Evolutionary conservation across 805 yeast species (phyloP), one percentile per base, ranked within the genome.

Genomic region (Wickerhamomyces bisporus): DNA sequence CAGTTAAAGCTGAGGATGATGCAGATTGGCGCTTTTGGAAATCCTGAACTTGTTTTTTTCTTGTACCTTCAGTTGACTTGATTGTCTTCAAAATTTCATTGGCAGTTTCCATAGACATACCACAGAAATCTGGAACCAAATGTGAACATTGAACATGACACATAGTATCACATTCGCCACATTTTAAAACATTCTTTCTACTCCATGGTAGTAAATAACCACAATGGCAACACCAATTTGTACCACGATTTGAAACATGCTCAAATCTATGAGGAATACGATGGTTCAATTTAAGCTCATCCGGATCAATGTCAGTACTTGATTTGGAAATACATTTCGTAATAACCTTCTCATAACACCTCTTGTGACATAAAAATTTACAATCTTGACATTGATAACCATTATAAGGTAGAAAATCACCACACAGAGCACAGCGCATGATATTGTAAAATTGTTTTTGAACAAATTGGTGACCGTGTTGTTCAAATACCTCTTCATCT

Each of bases 181-280:
- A 91, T 60, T 87, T 93, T 36, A 96, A 74, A 10, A 89, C 94
- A 51, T 86, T 88, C 61, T 87, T 88, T 54, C 82, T 78, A 37
- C 98, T 96, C 83, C 96, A 82, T 14, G 98, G 98, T 45, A 93
- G 70, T 36, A 93, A 80, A 57, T 87, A 87, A 44, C 99, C 99
- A 73, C 99, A 93, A 60, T 93, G 99, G 52, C 98, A 93, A 65
- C 99, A 93, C 99, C 99, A 93, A 57, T 91, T 89, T 3, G 99
- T 94, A 52, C 96, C 94, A 63, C 88, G 81, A 56, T 93, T 93
- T 14, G 93, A 75, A 20, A 79, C 77, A n/a, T 91, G 89, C 49
- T 86, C 96, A 60, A 91, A 91, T 58, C 96, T 78, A 60, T 93
- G 99, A 26, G 98, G 98, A 50, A 93, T 93, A 48, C 95, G 84